Conservation (phyloP, 495 filamentous ascomycete genomes). For the Paragyromitra xinjiangensis region DNA sequence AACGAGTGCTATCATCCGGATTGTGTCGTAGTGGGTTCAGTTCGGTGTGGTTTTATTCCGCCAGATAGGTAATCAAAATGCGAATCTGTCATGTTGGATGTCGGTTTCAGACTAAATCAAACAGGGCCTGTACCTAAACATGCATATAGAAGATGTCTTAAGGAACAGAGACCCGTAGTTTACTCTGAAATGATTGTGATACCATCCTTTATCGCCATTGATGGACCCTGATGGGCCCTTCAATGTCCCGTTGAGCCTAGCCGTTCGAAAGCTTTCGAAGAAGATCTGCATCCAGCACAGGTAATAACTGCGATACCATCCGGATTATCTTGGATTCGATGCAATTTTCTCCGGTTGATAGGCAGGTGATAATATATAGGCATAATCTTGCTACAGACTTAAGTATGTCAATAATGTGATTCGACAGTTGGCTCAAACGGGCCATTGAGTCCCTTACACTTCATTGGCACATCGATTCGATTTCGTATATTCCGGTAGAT, state of each 20-base stretch:
- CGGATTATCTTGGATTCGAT: not conserved
- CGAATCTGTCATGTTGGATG: not conserved
- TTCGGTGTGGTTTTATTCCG: not conserved
- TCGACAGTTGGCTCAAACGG: not conserved
- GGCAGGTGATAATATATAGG: not conserved
- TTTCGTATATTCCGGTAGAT: conserved; percentile 13
- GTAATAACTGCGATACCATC: not conserved
- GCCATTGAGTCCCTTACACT: not conserved
- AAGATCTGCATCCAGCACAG: not conserved
- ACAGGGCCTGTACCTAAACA: not conserved
- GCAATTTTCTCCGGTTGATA: not conserved
- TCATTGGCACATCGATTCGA: not conserved
- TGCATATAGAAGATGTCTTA: not conserved
- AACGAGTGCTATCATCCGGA: not conserved
- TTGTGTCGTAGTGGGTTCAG: not conserved
- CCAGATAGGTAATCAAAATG: conserved; percentile 14
- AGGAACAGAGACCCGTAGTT: conserved; percentile 16
- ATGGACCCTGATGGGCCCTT: not conserved
- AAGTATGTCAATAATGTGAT: not conserved
- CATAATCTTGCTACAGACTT: no score
- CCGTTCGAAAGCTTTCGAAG: not conserved
- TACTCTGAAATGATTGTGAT: not conserved
- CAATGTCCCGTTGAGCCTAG: not conserved
- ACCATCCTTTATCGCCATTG: not conserved
- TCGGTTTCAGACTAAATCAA: conserved; percentile 3